Conservation (phyloP, 2,329 filamentous ascomycete species). For the Escovopsis sp. region DNA sequence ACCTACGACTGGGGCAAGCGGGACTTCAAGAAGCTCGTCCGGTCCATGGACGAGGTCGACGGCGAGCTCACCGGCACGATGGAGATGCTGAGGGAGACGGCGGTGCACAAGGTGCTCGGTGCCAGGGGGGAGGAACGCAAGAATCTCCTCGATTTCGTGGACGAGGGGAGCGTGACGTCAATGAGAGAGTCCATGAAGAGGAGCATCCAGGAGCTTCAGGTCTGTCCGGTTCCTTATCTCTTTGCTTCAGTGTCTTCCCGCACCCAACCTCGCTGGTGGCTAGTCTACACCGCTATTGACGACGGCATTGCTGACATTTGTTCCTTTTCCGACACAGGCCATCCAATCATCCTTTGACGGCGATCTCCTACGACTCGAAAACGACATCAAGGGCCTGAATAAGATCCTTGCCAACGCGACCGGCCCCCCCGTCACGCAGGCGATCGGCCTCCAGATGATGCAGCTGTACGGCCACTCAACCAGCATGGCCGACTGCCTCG, state of each 20-base stretch:
- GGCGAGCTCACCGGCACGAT: conserved; percentile 51
- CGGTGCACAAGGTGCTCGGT: conserved; percentile 49
- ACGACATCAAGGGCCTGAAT: conserved; percentile 53
- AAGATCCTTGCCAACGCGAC: conserved; percentile 35
- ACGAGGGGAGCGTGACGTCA: conserved; percentile 52
- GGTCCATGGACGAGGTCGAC: conserved; percentile 52
- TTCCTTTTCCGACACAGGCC: conserved; percentile 21
- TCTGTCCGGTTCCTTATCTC: conserved; percentile 17
- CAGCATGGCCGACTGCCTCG: conserved; percentile 66
- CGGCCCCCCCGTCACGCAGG: conserved; percentile 17
- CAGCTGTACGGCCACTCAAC: conserved; percentile 60
- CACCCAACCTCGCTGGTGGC: too few species aligned
- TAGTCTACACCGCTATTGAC: too few species aligned
- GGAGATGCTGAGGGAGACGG: conserved; percentile 45
- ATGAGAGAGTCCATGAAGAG: conserved; percentile 53
- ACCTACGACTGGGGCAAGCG: conserved; percentile 43
- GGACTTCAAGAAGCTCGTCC: conserved; percentile 48
- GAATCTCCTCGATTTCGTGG: conserved; percentile 61
- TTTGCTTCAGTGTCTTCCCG: too few species aligned
- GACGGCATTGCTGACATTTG: neutral
- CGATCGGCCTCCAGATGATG: conserved; percentile 40
- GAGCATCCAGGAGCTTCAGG: conserved; percentile 57
- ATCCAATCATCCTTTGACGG: conserved; percentile 62
- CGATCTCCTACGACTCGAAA: conserved; percentile 61
- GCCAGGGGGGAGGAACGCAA: conserved; percentile 43